Evolutionary conservation across 1,139 yeast species (phyloP).

Genomic region (Geotrichum europaeum): DNA sequence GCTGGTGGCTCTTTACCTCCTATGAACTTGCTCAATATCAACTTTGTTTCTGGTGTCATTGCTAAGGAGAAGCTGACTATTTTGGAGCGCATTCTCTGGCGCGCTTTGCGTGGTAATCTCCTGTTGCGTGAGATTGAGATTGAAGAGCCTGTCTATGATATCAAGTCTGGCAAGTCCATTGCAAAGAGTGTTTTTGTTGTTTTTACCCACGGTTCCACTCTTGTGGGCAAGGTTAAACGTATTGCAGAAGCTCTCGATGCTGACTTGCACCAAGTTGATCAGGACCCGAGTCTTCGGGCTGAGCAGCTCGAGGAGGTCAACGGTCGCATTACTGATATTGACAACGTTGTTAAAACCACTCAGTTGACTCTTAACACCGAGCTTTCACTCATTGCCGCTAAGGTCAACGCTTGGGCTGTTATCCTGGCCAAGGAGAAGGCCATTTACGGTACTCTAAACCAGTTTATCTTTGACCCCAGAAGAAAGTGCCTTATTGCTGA

Average conservation of each 20-base stretch:
- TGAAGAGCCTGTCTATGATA: slow-evolving; percentile 51
- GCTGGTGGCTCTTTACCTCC: slow-evolving; percentile 9
- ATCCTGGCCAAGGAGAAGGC: slow-evolving; percentile 63
- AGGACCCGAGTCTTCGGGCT: slow-evolving; percentile 49
- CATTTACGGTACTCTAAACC: slow-evolving; percentile 69
- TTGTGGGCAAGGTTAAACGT: slow-evolving; percentile 60
- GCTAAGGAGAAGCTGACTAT: slow-evolving; percentile 62
- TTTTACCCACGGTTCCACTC: slow-evolving; percentile 79
- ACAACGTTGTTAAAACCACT: slow-evolving; percentile 66
- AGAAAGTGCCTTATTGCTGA: slow-evolving; percentile 93
- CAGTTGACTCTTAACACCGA: slow-evolving; percentile 68
- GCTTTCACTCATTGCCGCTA: slow-evolving; percentile 69
- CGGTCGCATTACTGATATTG: slow-evolving; percentile 55
- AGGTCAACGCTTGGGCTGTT: slow-evolving; percentile 66
- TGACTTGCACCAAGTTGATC: slow-evolving; percentile 58
- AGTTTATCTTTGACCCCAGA: slow-evolving; percentile 78
- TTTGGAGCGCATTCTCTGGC: slow-evolving; percentile 85
- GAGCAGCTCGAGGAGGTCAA: slow-evolving; percentile 55
- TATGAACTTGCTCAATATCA: slow-evolving; percentile 22
- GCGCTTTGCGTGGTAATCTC: slow-evolving; percentile 85
- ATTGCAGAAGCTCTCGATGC: slow-evolving; percentile 87
- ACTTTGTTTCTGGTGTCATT: slow-evolving; percentile 80
- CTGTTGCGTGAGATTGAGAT: slow-evolving; percentile 68
- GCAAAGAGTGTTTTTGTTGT: slow-evolving; percentile 73
- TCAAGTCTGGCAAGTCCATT: slow-evolving; percentile 43